These are phyloP conservation scores for Dryadomyces quercus-mongolicae DNA, from an alignment of 2,329 filamentous ascomycete genomes.

Conservation along the genomic window DNA sequence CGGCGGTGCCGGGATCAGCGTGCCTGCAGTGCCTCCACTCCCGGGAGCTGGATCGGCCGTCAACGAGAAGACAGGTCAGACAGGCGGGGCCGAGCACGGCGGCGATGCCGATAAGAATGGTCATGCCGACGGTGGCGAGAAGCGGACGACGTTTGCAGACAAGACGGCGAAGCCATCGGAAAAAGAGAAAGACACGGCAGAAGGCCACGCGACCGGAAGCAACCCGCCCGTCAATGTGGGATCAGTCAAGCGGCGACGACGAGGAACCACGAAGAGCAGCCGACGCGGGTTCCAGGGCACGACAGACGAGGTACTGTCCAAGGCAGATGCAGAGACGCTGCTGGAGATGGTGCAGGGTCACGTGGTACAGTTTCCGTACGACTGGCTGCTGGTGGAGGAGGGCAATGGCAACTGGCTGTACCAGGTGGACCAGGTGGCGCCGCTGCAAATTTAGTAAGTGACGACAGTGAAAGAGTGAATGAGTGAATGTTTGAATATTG, in stretches of 20 bases:
- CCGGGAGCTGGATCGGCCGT: neutral
- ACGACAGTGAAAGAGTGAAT: no score
- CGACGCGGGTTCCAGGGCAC: constrained; percentile 49
- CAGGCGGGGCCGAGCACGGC: constrained; percentile 23
- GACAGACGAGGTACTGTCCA: constrained; percentile 63
- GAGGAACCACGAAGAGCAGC: constrained; percentile 59
- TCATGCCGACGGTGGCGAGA: constrained; percentile 9
- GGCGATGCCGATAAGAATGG: constrained; percentile 12
- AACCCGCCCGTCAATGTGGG: constrained; percentile 18
- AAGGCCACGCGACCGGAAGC: neutral
- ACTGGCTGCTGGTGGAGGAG: constrained; percentile 89
- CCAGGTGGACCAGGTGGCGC: constrained; percentile 89
- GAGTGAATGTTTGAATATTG: neutral
- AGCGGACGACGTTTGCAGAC: constrained; percentile 38
- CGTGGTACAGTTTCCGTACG: constrained; percentile 85
- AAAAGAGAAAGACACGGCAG: constrained; percentile 1
- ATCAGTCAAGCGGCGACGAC: constrained; percentile 49
- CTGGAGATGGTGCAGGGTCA: constrained; percentile 75
- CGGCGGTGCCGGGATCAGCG: neutral
- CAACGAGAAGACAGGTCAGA: constrained; percentile 7
- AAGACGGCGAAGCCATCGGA: constrained; percentile 35
- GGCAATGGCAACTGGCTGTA: constrained; percentile 93
- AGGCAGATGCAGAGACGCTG: constrained; percentile 68
- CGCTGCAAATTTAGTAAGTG: constrained; percentile 90
- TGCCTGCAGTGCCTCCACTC: neutral